These are phyloP conservation scores for Penicillium silybi DNA, from an alignment of 495 filamentous ascomycete genomes.

Conservation along the genomic window DNA sequence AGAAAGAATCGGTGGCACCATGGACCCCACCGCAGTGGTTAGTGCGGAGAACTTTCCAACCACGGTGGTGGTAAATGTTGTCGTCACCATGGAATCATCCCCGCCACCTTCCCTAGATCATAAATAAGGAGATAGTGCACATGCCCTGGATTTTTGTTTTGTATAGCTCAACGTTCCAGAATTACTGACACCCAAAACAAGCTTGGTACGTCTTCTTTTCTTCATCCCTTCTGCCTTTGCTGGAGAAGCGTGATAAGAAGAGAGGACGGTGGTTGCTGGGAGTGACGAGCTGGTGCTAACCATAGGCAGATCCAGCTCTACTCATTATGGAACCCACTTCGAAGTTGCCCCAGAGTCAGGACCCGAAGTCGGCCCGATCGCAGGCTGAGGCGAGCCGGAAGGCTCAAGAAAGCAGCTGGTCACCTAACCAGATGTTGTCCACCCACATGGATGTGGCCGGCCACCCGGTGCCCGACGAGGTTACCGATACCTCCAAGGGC, in stretches of 20 bases:
- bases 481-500: constrained; percentile 15
- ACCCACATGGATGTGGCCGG: constrained; percentile 32
- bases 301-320: background rate
- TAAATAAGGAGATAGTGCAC: constrained; percentile 9
- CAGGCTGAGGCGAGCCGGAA: background rate
- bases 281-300: background rate
- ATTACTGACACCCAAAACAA: background rate
- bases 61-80: constrained; percentile 18
- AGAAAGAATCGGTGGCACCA: constrained; percentile 14
- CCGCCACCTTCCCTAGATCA: constrained; percentile 15
- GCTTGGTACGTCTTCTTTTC: constrained; percentile 4
- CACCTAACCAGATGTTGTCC: constrained; percentile 25
- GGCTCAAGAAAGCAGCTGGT: constrained; percentile 15
- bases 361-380: constrained; percentile 8
- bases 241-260: background rate
- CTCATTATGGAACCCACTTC: constrained; percentile 24
- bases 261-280: background rate
- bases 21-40: constrained; percentile 7
- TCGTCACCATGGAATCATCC: constrained; percentile 28
- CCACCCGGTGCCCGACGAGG: constrained; percentile 33
- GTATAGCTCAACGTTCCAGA: background rate
- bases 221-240: background rate
- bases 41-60: constrained; percentile 16
- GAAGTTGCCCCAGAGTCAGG: constrained; percentile 28
- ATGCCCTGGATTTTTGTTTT: background rate